These are phyloP conservation scores for Ceratocystis alfenasii DNA, from an alignment of 2,329 filamentous ascomycete genomes.

Conservation along the genomic window DNA sequence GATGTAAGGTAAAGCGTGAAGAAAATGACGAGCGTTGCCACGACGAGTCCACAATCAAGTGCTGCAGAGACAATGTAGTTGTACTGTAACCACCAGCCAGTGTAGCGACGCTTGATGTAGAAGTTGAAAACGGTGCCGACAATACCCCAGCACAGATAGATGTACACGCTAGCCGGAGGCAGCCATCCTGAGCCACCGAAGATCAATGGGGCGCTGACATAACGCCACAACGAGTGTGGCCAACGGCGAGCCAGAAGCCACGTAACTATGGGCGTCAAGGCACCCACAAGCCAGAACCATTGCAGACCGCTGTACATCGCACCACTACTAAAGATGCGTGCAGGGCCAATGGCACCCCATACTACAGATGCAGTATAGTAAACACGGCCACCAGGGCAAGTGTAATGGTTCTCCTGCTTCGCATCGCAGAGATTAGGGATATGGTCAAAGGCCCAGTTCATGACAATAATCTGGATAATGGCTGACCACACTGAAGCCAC, in stretches of 20 bases:
- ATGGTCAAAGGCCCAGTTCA: slow-evolving; percentile 52
- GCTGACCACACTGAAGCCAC: slow-evolving; percentile 49
- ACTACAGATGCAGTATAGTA: slow-evolving; percentile 59
- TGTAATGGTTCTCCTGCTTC: slow-evolving; percentile 44
- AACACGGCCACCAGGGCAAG: slow-evolving; percentile 42
- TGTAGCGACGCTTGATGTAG: slow-evolving; percentile 50
- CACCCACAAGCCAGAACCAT: slow-evolving; percentile 61
- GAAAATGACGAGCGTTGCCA: slow-evolving; percentile 58
- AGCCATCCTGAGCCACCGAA: slow-evolving; percentile 53
- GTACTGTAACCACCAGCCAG: slow-evolving; percentile 66
- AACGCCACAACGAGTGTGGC: slow-evolving; percentile 50
- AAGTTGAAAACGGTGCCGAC: slow-evolving; percentile 59
- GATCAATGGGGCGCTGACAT: slow-evolving; percentile 55
- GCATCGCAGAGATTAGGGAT: slow-evolving; percentile 51
- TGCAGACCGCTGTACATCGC: slow-evolving; percentile 52
- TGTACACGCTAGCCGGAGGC: slow-evolving; percentile 58
- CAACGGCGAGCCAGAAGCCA: slow-evolving; percentile 51
- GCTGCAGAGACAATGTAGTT: slow-evolving; percentile 65
- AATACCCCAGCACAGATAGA: slow-evolving; percentile 58
- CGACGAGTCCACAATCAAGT: slow-evolving; percentile 54
- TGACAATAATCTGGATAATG: slow-evolving; percentile 50
- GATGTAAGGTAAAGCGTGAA: slow-evolving; percentile 52
- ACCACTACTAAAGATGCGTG: slow-evolving; percentile 53
- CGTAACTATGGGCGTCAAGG: slow-evolving; percentile 48
- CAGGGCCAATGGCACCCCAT: slow-evolving; percentile 62